Evolutionary conservation across 2,329 filamentous ascomycete species (phyloP), one percentile per base, ranked within the genome.

Genomic region (Ilyonectria mors-panacis): DNA sequence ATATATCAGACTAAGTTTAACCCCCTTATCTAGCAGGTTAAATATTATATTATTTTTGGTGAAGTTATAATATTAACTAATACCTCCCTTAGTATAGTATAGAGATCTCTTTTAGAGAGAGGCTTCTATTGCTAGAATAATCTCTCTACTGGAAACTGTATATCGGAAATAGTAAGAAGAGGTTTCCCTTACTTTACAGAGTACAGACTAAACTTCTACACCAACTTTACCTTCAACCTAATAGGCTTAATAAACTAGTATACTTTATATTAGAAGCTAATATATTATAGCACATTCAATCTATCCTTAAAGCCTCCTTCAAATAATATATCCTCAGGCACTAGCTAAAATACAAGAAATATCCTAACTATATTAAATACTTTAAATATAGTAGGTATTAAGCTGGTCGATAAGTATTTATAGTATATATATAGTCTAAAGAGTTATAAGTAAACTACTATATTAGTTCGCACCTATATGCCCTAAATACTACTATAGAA

Each of bases 311-410:
- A 23, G 17, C 54, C 35, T 57, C 26, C 42, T 30, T 57, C 23
- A 33, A 42, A 19, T 33, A 17, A 30, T 57, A 19, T 44, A 10
- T 56, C 54, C 54, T 57, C 28, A 19, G n/a, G 21, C 54, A 57
- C 54, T 57, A 33, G 54, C 54, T 57, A n/a, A 57, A 26, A 57
- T 45, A 57, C 37, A 33, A 57, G 42, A 33, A 33, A 17, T 44
- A 42, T n/a, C 35, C 54, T 23, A 17, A 45, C 13, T 26, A 57
- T 28, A 44, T 57, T 30, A 33, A 57, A 57, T 57, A 33, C 54
- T 57, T 23, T 15, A 57, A 33, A 23, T 19, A 30, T 26, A 33
- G 54, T n/a, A 33, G 54, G 23, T 33, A 17, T 8, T 12, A 57
- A 7, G 54, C 54, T 57, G 37, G 54, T 26, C 54, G 54, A 30